These are phyloP conservation scores for Penicillium sp. DNA, from an alignment of 2,329 filamentous ascomycete genomes.

Conservation along the genomic window DNA sequence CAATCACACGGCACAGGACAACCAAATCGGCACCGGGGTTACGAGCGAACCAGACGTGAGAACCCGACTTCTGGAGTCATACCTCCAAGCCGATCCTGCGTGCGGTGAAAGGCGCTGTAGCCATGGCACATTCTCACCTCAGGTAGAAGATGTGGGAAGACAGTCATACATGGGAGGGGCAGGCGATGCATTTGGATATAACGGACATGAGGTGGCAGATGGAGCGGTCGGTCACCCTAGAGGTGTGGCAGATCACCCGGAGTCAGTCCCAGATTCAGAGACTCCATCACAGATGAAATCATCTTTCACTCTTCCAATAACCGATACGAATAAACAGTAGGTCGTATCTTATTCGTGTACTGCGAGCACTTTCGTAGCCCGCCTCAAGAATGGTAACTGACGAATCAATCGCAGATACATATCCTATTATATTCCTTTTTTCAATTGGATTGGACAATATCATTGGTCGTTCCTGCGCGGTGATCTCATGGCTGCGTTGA, in stretches of 20 bases:
- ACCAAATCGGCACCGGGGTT: constrained; percentile 10
- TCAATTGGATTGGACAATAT: constrained; percentile 91
- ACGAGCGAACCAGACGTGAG: constrained; percentile 31
- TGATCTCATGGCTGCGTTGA: constrained; percentile 83
- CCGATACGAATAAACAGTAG: constrained; percentile 72
- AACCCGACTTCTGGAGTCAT: constrained; percentile 43
- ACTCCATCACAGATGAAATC: constrained; percentile 68
- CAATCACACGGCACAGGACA: background rate
- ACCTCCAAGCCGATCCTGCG: constrained; percentile 36
- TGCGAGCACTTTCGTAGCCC: constrained; percentile 5
- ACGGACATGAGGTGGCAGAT: constrained; percentile 34
- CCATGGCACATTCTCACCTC: constrained; percentile 76
- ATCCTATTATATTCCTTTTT: constrained; percentile 86
- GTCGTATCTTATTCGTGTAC: constrained; percentile 28
- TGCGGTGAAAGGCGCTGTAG: constrained; percentile 54
- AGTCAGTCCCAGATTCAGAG: constrained; percentile 56
- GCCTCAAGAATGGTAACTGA: constrained; percentile 8
- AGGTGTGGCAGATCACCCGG: constrained; percentile 44
- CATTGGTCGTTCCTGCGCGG: constrained; percentile 77
- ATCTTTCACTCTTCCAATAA: constrained; percentile 72
- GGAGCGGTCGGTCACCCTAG: constrained; percentile 23
- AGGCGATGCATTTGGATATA: constrained; percentile 27
- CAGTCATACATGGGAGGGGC: constrained; percentile 39
- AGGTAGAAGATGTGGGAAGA: constrained; percentile 58
- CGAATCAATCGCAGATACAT: constrained; percentile 64